A percentile compares a stretch with the other conserved stretches of the same genome.
Evolutionary conservation across 495 filamentous ascomycete species (phyloP).

Genomic region (Patellaria atrata): DNA sequence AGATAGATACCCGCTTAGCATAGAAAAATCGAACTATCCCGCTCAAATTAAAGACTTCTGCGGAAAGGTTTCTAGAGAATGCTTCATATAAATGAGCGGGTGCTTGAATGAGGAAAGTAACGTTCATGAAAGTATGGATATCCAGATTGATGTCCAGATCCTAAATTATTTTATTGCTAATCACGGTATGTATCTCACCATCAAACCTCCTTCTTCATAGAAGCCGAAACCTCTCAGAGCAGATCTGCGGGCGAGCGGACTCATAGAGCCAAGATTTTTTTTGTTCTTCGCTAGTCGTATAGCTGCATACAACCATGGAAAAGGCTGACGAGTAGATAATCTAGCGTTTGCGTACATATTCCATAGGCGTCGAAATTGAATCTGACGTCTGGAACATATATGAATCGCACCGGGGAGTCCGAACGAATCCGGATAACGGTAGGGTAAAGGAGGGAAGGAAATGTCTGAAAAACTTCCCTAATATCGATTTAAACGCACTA

Average conservation of each 20-base stretch:
- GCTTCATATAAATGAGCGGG: no score
- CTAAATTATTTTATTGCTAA: no score
- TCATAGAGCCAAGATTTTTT: slow-evolving; percentile 16
- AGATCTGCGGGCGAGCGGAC: slow-evolving; percentile 59
- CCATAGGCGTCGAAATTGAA: background rate
- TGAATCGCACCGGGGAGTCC: background rate
- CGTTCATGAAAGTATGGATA: no score
- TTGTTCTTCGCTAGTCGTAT: slow-evolving; percentile 64
- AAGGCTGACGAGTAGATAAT: slow-evolving; percentile 61
- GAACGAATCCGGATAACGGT: slow-evolving; percentile 2
- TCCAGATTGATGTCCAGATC: no score
- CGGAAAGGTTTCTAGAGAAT: no score
- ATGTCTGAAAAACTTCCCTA: no score
- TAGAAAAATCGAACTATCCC: no score
- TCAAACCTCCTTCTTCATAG: slow-evolving; percentile 54
- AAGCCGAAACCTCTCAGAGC: slow-evolving; percentile 35
- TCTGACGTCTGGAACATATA: slow-evolving; percentile 3
- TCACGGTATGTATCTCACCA: slow-evolving; percentile 55
- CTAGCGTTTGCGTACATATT: slow-evolving; percentile 32
- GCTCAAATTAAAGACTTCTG: no score
- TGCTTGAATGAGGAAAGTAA: no score
- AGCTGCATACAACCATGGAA: slow-evolving; percentile 52
- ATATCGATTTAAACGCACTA: no score
- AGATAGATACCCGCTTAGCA: no score
- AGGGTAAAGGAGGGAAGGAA: no score